Evolutionary conservation across 2,329 filamentous ascomycete species (phyloP).

Genomic region (Thelonectria discophora): DNA sequence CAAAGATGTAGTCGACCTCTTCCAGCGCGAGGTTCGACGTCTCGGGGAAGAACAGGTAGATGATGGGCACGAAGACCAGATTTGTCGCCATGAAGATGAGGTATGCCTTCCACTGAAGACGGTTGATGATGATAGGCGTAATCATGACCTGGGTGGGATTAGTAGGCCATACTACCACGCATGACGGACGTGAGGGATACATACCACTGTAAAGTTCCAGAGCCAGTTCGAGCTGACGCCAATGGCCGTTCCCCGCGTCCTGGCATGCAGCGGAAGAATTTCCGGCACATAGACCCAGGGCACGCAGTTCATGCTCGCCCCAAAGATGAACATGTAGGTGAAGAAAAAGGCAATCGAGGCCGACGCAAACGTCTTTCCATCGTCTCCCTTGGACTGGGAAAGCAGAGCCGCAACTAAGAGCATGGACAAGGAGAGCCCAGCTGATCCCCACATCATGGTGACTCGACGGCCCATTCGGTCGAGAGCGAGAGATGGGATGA

Average conservation of each 20-base stretch:
- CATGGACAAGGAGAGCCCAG: constrained; percentile 31
- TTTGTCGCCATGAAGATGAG: constrained; percentile 62
- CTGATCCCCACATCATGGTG: constrained; percentile 53
- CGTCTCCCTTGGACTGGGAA: constrained; percentile 17
- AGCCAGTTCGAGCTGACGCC: constrained; percentile 47
- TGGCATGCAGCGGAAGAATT: constrained; percentile 32
- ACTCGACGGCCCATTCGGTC: constrained; percentile 50
- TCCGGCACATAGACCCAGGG: constrained; percentile 39
- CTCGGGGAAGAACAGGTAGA: constrained; percentile 62
- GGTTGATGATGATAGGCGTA: constrained; percentile 58
- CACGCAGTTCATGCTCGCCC: constrained; percentile 35
- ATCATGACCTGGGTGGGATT: constrained; percentile 55
- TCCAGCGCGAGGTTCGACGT: constrained; percentile 59
- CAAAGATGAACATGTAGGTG: constrained; percentile 34
- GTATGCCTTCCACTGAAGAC: constrained; percentile 60
- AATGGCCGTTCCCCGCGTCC: constrained; percentile 35
- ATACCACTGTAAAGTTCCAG: constrained; percentile 44
- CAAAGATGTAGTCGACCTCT: constrained; percentile 55
- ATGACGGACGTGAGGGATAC: neutral
- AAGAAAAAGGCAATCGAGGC: constrained; percentile 34
- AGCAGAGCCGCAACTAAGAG: constrained; percentile 31
- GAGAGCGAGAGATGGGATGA: constrained; percentile 47
- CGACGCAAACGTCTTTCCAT: constrained; percentile 26
- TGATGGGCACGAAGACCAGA: constrained; percentile 52
- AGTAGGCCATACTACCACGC: neutral